Evolutionary conservation across 1,284 basidiomycete genomes (phyloP).

Genomic region (Coniophora puteana): DNA sequence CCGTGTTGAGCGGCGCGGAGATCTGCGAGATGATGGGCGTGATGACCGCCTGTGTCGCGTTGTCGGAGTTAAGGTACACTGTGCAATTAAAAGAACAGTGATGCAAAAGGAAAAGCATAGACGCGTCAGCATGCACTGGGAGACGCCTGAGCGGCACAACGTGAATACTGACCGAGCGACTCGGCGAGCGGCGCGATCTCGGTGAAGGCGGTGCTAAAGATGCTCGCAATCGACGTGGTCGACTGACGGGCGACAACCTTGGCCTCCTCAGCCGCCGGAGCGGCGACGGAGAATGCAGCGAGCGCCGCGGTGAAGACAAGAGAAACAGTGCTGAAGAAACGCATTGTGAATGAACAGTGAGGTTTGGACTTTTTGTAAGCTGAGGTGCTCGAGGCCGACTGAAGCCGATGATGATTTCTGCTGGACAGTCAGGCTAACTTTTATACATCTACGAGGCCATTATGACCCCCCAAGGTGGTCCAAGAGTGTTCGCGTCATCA

Average conservation of each 20-base stretch:
- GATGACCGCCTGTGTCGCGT: neutral
- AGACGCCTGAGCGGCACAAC: neutral
- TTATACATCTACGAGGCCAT: no score
- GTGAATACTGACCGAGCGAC: neutral
- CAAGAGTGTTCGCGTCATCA: no score
- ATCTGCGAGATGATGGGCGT: neutral
- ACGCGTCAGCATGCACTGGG: neutral
- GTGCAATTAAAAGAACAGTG: neutral
- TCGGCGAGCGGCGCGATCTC: neutral
- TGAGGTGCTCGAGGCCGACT: no score
- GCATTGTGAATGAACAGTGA: slow-evolving; percentile 1
- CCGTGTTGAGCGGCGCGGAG: neutral
- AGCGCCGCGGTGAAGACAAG: slow-evolving; percentile 1
- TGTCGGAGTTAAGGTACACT: neutral
- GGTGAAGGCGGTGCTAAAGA: neutral
- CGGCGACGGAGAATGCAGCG: slow-evolving; percentile 1
- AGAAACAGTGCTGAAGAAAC: slow-evolving; percentile 2
- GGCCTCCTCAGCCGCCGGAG: neutral
- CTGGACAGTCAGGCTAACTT: no score
- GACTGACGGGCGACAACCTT: no score
- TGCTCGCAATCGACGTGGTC: neutral
- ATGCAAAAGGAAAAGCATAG: neutral
- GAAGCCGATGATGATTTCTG: no score
- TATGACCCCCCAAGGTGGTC: no score
- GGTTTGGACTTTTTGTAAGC: no score